Evolutionary conservation across 768 basidiomycete genomes (phyloP).

Genomic region (Leccinum subtestaceum): DNA sequence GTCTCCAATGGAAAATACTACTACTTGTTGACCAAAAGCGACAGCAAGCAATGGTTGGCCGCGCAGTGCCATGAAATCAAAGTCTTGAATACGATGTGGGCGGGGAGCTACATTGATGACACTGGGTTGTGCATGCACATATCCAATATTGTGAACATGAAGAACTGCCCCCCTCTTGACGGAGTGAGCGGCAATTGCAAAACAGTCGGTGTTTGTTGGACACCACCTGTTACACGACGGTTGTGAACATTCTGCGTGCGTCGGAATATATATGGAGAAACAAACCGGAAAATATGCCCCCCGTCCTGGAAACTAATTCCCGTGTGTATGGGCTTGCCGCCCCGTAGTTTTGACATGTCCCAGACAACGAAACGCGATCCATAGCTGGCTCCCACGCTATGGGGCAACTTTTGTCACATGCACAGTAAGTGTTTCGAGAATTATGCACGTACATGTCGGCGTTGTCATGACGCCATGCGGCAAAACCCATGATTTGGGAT

Average conservation of each 20-base stretch:
- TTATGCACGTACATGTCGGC: conserved; percentile 62
- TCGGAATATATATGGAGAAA: not conserved
- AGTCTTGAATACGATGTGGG: conserved; percentile 67
- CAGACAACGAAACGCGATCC: conserved; percentile 72
- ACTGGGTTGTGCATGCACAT: conserved; percentile 62
- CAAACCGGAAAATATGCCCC: conserved; percentile 62
- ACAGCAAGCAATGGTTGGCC: conserved; percentile 68
- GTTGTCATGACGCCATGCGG: conserved; percentile 69
- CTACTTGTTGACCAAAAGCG: conserved; percentile 57
- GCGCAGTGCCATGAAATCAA: conserved; percentile 66
- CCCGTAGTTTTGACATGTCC: conserved; percentile 69
- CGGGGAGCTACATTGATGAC: conserved; percentile 54
- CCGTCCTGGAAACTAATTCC: conserved; percentile 67
- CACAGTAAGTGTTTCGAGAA: not conserved
- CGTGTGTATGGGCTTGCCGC: conserved; percentile 67
- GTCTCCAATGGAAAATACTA: conserved; percentile 63
- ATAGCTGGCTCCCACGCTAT: conserved; percentile 72
- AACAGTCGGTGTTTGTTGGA: conserved; percentile 69
- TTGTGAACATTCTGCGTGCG: not conserved
- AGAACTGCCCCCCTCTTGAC: conserved; percentile 62
- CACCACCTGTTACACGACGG: conserved; percentile 61
- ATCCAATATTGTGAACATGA: conserved; percentile 66
- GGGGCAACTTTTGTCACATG: not conserved
- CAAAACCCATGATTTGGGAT: conserved; percentile 51
- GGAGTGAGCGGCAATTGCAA: conserved; percentile 68